A percentile compares a stretch with the other conserved stretches of the same genome.
These are phyloP conservation scores for Helotiales sp. DNA, from an alignment of 2,329 filamentous ascomycete genomes.

Conservation along the genomic window DNA sequence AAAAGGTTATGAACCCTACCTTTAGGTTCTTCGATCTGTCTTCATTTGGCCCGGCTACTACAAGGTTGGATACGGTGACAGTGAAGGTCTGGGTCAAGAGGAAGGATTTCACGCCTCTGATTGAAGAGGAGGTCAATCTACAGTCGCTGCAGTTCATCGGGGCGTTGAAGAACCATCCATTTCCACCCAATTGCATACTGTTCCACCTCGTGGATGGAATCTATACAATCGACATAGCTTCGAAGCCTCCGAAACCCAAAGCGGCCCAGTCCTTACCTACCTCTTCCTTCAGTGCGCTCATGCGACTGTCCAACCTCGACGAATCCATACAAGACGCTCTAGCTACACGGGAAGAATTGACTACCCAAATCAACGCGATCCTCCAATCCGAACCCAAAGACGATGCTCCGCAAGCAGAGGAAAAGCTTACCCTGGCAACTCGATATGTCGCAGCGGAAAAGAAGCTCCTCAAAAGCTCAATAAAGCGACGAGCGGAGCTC, in stretches of 20 bases:
- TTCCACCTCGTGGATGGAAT: slow-evolving; percentile 87
- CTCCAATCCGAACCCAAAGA: slow-evolving; percentile 51
- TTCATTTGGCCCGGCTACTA: slow-evolving; percentile 64
- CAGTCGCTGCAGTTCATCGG: slow-evolving; percentile 79
- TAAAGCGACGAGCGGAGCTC: slow-evolving; percentile 70
- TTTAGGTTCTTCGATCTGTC: slow-evolving; percentile 84
- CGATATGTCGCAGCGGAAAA: slow-evolving; percentile 66
- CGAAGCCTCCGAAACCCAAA: slow-evolving; percentile 52
- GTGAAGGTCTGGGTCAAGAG: slow-evolving; percentile 76
- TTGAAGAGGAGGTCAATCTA: slow-evolving; percentile 74
- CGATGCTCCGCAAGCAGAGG: slow-evolving; percentile 54
- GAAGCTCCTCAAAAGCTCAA: slow-evolving; percentile 66
- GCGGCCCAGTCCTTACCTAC: slow-evolving; percentile 60
- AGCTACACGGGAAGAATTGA: slow-evolving; percentile 73
- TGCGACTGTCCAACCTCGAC: slow-evolving; percentile 86
- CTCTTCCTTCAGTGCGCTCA: slow-evolving; percentile 85
- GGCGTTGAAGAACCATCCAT: slow-evolving; percentile 69
- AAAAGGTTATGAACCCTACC: slow-evolving; percentile 87
- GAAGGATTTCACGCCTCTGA: slow-evolving; percentile 64
- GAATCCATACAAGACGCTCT: slow-evolving; percentile 91
- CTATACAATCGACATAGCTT: slow-evolving; percentile 75
- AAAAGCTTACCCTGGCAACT: slow-evolving; percentile 53
- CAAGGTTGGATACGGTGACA: slow-evolving; percentile 67
- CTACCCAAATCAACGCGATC: slow-evolving; percentile 75
- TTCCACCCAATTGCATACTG: slow-evolving; percentile 81